These are phyloP conservation scores for Leccinum subtestaceum DNA, from an alignment of 768 basidiomycete species.

Conservation along the genomic window DNA sequence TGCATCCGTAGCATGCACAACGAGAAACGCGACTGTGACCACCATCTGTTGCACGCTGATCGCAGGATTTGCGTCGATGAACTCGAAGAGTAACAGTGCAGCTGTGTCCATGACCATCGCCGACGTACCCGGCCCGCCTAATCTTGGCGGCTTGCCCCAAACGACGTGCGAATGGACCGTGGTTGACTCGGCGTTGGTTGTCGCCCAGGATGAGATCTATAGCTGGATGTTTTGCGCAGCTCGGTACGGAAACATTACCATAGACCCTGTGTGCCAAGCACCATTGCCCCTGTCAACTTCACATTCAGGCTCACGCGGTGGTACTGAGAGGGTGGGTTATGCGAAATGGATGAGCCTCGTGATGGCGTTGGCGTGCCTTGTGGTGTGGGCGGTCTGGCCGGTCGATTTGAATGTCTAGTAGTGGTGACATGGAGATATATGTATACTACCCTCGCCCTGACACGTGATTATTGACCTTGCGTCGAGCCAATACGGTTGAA, in stretches of 20 bases:
- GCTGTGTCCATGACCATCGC: background rate
- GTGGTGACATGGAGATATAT: background rate
- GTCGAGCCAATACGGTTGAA: too few relatives aligned
- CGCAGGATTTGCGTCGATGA: background rate
- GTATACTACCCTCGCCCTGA: background rate
- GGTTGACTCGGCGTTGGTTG: background rate
- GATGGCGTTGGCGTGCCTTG: background rate
- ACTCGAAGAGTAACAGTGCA: background rate
- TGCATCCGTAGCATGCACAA: background rate
- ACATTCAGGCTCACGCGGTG: background rate
- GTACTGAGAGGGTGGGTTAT: background rate
- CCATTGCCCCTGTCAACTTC: background rate
- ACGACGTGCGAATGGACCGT: conserved; percentile 2
- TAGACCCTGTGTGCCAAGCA: background rate
- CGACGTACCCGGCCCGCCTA: background rate
- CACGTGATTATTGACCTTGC: background rate
- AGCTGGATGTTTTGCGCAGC: background rate
- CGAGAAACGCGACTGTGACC: conserved; percentile 6
- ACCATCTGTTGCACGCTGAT: conserved; percentile 4
- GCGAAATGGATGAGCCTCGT: background rate
- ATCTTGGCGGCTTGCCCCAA: background rate
- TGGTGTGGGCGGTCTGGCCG: background rate
- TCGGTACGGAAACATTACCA: background rate
- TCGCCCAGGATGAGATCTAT: background rate
- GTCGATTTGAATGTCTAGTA: background rate